Conservation (phyloP, 176 grass and related monocot species). For the Chloris gayana region DNA sequence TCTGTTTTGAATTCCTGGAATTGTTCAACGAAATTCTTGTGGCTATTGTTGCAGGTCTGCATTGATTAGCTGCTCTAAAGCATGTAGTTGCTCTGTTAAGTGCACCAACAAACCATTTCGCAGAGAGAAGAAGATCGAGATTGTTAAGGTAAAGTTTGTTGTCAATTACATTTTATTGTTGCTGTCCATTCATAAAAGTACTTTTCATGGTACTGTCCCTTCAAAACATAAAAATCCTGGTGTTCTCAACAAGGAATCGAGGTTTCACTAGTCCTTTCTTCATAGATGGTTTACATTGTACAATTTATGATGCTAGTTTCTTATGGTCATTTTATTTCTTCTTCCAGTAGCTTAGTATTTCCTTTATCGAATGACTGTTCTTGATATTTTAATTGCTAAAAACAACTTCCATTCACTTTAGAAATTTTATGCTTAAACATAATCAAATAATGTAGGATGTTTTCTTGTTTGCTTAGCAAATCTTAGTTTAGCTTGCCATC, state of each 20-base stretch:
- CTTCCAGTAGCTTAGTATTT: not conserved
- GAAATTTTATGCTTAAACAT: not conserved
- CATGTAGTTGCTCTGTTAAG: conserved; percentile 73
- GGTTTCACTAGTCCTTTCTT: not conserved
- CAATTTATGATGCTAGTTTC: not conserved
- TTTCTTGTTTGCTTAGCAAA: not conserved
- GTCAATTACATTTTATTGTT: not conserved
- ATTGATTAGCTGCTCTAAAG: conserved; percentile 75
- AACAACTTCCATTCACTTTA: not conserved
- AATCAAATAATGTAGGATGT: not conserved
- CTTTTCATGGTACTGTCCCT: not conserved
- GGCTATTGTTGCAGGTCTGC: conserved; percentile 54
- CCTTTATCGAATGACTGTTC: not conserved
- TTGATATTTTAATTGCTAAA: conserved; percentile 13
- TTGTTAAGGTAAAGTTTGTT: conserved; percentile 73
- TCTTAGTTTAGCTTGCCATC: not conserved
- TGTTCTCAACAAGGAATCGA: not conserved
- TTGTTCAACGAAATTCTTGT: not conserved
- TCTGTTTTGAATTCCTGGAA: not conserved
- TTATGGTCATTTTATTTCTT: conserved; percentile 6
- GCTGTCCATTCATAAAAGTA: not conserved
- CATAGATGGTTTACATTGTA: not conserved
- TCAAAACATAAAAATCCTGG: not conserved
- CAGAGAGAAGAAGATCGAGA: conserved; percentile 66
- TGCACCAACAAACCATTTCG: conserved; percentile 87